Evolutionary conservation across 306 rosid genomes (phyloP), one percentile per base, ranked within the genome.

Genomic region (Abrus precatorius): DNA sequence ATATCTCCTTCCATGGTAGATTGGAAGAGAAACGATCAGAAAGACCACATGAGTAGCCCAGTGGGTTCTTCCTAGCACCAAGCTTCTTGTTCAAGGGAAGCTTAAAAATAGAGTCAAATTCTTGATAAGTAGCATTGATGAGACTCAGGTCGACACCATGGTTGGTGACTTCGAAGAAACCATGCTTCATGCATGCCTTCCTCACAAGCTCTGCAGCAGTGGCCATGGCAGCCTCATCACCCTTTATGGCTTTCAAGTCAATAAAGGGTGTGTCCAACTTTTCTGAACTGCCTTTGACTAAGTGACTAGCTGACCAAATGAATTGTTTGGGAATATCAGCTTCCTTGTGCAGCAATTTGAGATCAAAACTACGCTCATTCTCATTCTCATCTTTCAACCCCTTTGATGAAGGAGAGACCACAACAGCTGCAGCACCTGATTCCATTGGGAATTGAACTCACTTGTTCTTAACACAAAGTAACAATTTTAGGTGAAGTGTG

Each of bases 1-100:
- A 80, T 0, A 88, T 71, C 82, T 92, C 94, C 57, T 90, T 92
- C 97, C 94, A 92, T 11, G 97, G 97, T 84, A 92, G 56, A 69
- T 77, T 87, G 0, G 91, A 48, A 0, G 88, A 50, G 11, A 12
- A 92, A 2, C 92, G 85, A 3, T 87, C 86, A 2, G 92, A 83
- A 82, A 88, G 97, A 40, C 91, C 97, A 5, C 89, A 84, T 0
- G 97, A 88, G 64, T 92, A 92, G 2, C 97, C 50, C 6, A 89
- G 90, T 0, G 83, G 85, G 2, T 78, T 63, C 69, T 73, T 82
- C 10, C 52, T n/a, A 0, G 75, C 82, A 5, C 82, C 40, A 0
- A 78, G 76, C 84, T 92, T 92, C 76, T 71, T 80, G 57, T 5
- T 27, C 20, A 84, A 1, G 3, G 97, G 94, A 79, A 92, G 83